Base-by-base conservation (phyloP, 176 grass and related monocot genomes). In the Chrysopogon serrulatus region DNA sequence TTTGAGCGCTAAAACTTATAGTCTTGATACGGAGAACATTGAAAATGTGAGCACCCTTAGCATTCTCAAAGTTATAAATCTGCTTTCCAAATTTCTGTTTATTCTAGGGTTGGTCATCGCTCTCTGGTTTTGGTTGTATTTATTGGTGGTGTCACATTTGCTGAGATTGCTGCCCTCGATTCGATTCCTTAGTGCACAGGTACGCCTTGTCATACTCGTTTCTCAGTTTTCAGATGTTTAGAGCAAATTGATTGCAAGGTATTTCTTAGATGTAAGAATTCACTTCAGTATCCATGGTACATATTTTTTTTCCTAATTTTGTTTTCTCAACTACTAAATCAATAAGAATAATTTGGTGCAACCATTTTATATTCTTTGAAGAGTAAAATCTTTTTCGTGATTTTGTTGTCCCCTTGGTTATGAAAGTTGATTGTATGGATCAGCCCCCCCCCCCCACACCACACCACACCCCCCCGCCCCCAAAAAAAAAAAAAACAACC, bases 161-260 rank as follows among this genome's bases (percentile, higher is more conserved):
- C 90, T 33, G 92, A 95, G 66, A 93, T 98, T 86, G 90, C 90
- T 93, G 92, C 95, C 21, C 84, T 98, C n/a, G n/a, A n/a, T n/a
- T 73, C 86, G 92, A 16, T 98, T 98, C 80, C 92, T 98, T 84
- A 95, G 92, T 85, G 86, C 90, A 23, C 92, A 98, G 88, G 95
- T 98, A 90, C 4, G 53, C 36, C 23, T 77, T 47, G 14, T 36
- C 39, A 26, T 37, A 71, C 6, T 26, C 59, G 60, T 43, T 68
- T 80, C 9, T 26, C 27, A 45, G 31, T 67, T 71, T 81, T 68
- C 21, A 31, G 5, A 71, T 57, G 13, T 71, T 36, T 23, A 77
- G 19, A 65, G 11, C 28, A 86, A 78, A 65, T 33, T 16, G 18
- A 24, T 69, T 82, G 24, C 26, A 65, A 36, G 18, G 30, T 79